phyloP scores from a whole-genome alignment of 2,329 filamentous ascomycete species.

The Fusarium anguioides region DNA sequence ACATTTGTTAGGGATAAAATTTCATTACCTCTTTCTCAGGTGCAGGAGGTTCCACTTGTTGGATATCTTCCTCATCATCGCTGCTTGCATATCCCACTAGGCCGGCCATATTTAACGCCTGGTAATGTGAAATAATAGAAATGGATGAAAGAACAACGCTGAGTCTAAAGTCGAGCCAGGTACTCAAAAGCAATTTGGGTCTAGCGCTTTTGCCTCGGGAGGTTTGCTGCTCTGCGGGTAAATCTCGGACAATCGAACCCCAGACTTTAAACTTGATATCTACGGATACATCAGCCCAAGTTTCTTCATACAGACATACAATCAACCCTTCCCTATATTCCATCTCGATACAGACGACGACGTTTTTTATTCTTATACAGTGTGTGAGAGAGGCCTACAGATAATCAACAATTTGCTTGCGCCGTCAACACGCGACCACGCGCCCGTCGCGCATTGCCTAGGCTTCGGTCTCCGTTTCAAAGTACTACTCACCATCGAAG shows the following conservation, averaged over 20 bases:
- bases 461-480: constrained; percentile 43
- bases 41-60: constrained; percentile 14
- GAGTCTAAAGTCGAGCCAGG: neutral
- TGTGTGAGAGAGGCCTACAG: neutral
- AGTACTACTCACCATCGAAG: constrained; percentile 55
- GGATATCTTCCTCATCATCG: constrained; percentile 59
- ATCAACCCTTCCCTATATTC: too few relatives aligned
- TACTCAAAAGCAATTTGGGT: constrained; percentile 16
- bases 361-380: neutral
- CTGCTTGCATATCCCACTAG: constrained; percentile 65
- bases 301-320: too few relatives aligned
- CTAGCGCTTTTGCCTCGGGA: constrained; percentile 33
- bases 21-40: constrained; percentile 24
- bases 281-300: constrained; percentile 11
- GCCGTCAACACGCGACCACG: constrained; percentile 20
- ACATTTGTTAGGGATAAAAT: neutral
- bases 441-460: constrained; percentile 38
- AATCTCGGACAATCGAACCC: constrained; percentile 21
- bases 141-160: neutral
- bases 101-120: constrained; percentile 52
- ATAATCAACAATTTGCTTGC: constrained; percentile 9
- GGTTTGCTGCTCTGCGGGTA: neutral
- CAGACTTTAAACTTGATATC: constrained; percentile 22
- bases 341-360: neutral
- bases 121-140: neutral